phyloP scores from a whole-genome alignment of 2,329 filamentous ascomycete genomes.

The Fusarium odoratissimum region DNA sequence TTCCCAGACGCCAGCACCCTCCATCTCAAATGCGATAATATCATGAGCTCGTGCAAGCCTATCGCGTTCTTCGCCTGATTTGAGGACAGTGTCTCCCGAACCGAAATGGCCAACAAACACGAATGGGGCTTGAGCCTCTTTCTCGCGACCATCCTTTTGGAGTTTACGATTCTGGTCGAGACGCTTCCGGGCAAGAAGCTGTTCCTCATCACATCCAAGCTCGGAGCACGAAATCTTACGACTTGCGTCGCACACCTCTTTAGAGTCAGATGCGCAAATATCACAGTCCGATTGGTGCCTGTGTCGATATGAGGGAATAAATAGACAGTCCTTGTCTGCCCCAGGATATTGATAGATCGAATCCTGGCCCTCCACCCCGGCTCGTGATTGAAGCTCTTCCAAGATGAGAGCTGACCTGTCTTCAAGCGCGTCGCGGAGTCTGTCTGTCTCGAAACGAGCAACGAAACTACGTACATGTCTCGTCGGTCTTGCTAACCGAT shows the following conservation, averaged over 20 bases:
- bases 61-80: slow-evolving; percentile 51
- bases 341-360: slow-evolving; percentile 42
- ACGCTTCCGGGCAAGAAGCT: neutral
- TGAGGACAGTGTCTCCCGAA: slow-evolving; percentile 54
- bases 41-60: slow-evolving; percentile 35
- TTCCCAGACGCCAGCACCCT: slow-evolving; percentile 49
- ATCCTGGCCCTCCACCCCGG: neutral
- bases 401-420: neutral
- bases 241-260: neutral
- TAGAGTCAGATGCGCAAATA: neutral
- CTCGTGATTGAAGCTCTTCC: neutral
- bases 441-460: neutral
- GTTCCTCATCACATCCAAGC: neutral
- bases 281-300: slow-evolving; percentile 6
- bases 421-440: neutral
- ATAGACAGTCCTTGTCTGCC: slow-evolving; percentile 43
- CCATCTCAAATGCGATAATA: slow-evolving; percentile 49
- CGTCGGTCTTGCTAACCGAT: slow-evolving; percentile 32
- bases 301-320: neutral
- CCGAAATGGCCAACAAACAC: slow-evolving; percentile 53
- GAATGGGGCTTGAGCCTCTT: neutral
- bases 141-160: neutral
- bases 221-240: neutral
- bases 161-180: neutral
- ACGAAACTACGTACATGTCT: slow-evolving; percentile 5